Percentiles rank a stretch among this genome's conserved stretches.
Evolutionary conservation across 2,329 filamentous ascomycete species (phyloP).

Genomic region (Ophiostoma angusticollis): DNA sequence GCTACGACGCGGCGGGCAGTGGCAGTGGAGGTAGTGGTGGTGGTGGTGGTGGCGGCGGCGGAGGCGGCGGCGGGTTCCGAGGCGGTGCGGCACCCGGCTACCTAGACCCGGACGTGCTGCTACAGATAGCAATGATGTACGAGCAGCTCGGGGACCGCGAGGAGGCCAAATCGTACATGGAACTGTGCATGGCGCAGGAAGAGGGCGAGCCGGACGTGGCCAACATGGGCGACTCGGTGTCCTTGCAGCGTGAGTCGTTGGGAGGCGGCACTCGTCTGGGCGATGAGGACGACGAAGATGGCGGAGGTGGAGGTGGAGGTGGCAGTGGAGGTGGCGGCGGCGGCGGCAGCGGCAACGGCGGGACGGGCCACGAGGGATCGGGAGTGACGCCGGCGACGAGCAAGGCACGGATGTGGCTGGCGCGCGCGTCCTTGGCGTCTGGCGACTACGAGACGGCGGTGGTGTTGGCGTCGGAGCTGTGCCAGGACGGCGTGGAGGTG

Average conservation of each 20-base stretch:
- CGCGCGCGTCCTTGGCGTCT: conserved; percentile 62
- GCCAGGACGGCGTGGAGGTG: conserved; percentile 90
- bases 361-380: conserved; percentile 41
- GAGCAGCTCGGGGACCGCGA: conserved; percentile 65
- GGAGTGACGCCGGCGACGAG: conserved; percentile 87
- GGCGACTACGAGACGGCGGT: conserved; percentile 66
- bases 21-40: conserved; percentile 37
- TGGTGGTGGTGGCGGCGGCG: conserved; percentile 35
- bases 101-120: conserved; percentile 80
- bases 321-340: conserved; percentile 25
- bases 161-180: conserved; percentile 88
- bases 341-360: conserved; percentile 15
- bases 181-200: conserved; percentile 86
- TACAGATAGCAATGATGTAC: conserved; percentile 83
- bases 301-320: conserved; percentile 13
- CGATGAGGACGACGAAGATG: conserved; percentile 29
- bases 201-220: conserved; percentile 43
- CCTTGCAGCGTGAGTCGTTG: conserved; percentile 41
- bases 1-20: conserved; percentile 53
- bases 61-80: conserved; percentile 32
- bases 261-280: conserved; percentile 20
- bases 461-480: conserved; percentile 77
- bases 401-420: conserved; percentile 88
- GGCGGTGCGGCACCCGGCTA: conserved; percentile 34
- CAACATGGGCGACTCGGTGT: conserved; percentile 34